phyloP scores from a whole-genome alignment of 2,329 filamentous ascomycete species.

The Sphaerulina musiva region DNA sequence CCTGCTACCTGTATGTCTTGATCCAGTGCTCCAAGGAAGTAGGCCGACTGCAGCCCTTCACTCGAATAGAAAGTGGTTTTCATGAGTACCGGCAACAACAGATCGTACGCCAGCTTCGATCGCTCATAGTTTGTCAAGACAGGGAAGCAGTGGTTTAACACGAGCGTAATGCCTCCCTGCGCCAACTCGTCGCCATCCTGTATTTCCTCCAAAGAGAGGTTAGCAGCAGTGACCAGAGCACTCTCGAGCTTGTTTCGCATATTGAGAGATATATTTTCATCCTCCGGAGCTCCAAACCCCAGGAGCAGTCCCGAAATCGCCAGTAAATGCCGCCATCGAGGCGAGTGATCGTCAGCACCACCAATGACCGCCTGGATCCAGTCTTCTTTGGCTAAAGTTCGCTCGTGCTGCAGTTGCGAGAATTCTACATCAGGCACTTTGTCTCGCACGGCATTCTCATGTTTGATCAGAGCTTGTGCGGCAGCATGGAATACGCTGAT shows the following conservation, averaged over 20 bases:
- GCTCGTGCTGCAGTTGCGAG: conserved; percentile 27
- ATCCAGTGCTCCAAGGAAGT: conserved; percentile 66
- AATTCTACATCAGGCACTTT: conserved; percentile 25
- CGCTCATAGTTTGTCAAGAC: conserved; percentile 58
- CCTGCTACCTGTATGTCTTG: conserved; percentile 56
- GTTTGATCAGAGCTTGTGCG: conserved; percentile 49
- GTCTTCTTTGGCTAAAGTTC: conserved; percentile 41
- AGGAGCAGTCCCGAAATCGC: conserved; percentile 71
- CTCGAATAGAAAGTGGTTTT: conserved; percentile 61
- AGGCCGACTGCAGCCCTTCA: conserved; percentile 68
- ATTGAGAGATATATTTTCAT: conserved; percentile 56
- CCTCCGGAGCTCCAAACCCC: conserved; percentile 62
- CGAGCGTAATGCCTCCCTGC: conserved; percentile 54
- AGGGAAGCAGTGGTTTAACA: conserved; percentile 71
- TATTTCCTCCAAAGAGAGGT: conserved; percentile 62
- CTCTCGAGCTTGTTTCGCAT: conserved; percentile 63
- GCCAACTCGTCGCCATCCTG: conserved; percentile 46
- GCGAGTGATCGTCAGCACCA: conserved; percentile 56
- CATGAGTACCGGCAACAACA: conserved; percentile 62
- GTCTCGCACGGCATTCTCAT: conserved; percentile 37
- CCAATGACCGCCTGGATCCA: conserved; percentile 55
- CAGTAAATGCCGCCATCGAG: conserved; percentile 77
- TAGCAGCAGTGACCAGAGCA: conserved; percentile 67
- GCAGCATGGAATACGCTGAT: conserved; percentile 68
- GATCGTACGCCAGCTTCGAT: conserved; percentile 57